phyloP scores from a whole-genome alignment of 192 early-diverging fungal genomes.

The Paraglomus occultum region DNA sequence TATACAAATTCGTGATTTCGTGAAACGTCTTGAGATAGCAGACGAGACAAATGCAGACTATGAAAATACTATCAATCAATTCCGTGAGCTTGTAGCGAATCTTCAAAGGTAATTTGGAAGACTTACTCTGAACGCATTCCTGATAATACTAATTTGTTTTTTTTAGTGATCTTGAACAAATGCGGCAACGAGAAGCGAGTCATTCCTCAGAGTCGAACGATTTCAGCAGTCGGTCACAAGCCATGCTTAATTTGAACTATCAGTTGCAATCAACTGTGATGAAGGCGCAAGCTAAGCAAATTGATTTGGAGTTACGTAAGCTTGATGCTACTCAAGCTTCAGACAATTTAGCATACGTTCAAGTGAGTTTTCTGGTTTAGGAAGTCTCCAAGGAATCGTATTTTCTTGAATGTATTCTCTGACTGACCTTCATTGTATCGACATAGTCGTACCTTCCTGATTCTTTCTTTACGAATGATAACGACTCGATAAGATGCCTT shows the following conservation, averaged over 20 bases:
- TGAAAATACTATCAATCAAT: slow-evolving; percentile 81
- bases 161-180: slow-evolving; percentile 63
- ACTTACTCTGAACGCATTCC: slow-evolving; percentile 24
- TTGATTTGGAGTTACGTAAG: slow-evolving; percentile 88
- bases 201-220: slow-evolving; percentile 55
- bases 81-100: slow-evolving; percentile 75
- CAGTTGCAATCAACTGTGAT: slow-evolving; percentile 77
- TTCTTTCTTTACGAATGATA: slow-evolving; percentile 76
- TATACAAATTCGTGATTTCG: slow-evolving; percentile 59
- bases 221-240: slow-evolving; percentile 70
- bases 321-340: slow-evolving; percentile 83
- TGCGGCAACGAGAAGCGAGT: slow-evolving; percentile 65
- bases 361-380: slow-evolving; percentile 19
- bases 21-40: slow-evolving; percentile 54
- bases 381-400: slow-evolving; percentile 4
- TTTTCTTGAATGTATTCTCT: not conserved
- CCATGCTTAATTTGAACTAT: slow-evolving; percentile 76
- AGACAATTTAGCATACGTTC: slow-evolving; percentile 62
- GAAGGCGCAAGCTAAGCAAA: slow-evolving; percentile 83
- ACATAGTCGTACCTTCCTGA: slow-evolving; percentile 80
- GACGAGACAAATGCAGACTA: slow-evolving; percentile 86
- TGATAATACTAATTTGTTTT: slow-evolving; percentile 4
- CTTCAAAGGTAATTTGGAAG: slow-evolving; percentile 59
- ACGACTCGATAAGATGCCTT: slow-evolving; percentile 70
- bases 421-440: slow-evolving; percentile 27